Conservation (phyloP, 495 filamentous ascomycete genomes). For the Penicillium waksmanii region DNA sequence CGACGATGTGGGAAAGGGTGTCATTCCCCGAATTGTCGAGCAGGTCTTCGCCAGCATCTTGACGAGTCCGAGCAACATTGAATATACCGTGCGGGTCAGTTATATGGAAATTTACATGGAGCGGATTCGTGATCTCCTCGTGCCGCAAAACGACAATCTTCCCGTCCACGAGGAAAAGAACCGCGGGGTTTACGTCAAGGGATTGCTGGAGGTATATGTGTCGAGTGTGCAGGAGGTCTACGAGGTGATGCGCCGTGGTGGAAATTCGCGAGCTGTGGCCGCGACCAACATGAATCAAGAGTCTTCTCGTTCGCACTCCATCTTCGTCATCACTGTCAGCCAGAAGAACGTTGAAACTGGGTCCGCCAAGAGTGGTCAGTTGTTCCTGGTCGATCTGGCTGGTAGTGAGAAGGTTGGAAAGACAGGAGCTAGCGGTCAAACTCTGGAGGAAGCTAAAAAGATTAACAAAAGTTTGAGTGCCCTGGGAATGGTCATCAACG, state of each 20-base stretch:
- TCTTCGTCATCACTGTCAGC: slow-evolving; percentile 95
- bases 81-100: slow-evolving; percentile 95
- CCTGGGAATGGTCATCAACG: slow-evolving; percentile 98
- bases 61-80: slow-evolving; percentile 87
- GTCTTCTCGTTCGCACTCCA: slow-evolving; percentile 97
- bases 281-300: slow-evolving; percentile 99
- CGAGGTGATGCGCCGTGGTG: slow-evolving; percentile 94
- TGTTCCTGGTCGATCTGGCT: slow-evolving; percentile 96
- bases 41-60: slow-evolving; percentile 97
- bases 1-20: slow-evolving; percentile 83
- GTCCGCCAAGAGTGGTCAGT: slow-evolving; percentile 92
- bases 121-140: slow-evolving; percentile 88
- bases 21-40: slow-evolving; percentile 96
- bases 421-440: slow-evolving; percentile 96
- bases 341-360: slow-evolving; percentile 99
- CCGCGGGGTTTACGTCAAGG: slow-evolving; percentile 95
- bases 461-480: slow-evolving; percentile 99
- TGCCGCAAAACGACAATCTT: slow-evolving; percentile 91
- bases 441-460: slow-evolving; percentile 97
- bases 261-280: slow-evolving; percentile 84
- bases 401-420: slow-evolving; percentile 99
- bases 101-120: slow-evolving; percentile 99
- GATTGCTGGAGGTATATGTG: slow-evolving; percentile 91
- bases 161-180: slow-evolving; percentile 98
- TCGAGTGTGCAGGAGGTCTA: slow-evolving; percentile 95